Conservation (phyloP, 2,329 filamentous ascomycete species). For the Ophiocordyceps unilateralis region DNA sequence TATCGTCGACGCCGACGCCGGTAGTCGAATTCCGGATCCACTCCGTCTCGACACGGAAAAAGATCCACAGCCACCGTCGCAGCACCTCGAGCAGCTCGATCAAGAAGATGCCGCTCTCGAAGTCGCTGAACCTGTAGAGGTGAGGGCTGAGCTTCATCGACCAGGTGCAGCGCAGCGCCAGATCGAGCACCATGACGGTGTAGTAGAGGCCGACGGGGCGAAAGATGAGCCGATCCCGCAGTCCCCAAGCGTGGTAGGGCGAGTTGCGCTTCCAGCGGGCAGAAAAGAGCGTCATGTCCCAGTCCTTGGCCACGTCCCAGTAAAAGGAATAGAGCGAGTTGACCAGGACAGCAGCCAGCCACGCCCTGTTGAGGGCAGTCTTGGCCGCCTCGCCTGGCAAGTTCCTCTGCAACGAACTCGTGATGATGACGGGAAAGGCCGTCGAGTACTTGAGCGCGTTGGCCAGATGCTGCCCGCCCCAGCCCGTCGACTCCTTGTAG, state of each 20-base stretch:
- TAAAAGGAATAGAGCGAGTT: conserved; percentile 96
- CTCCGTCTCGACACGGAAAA: conserved; percentile 88
- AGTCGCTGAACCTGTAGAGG: conserved; percentile 68
- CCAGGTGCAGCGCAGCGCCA: conserved; percentile 80
- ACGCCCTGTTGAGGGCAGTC: conserved; percentile 33
- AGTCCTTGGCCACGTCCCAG: conserved; percentile 94
- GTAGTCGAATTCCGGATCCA: conserved; percentile 46
- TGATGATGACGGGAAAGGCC: conserved; percentile 78
- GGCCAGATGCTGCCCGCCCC: conserved; percentile 74
- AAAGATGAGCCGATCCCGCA: conserved; percentile 61
- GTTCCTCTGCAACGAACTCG: conserved; percentile 57
- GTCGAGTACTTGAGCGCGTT: conserved; percentile 93
- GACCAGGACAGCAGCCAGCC: conserved; percentile 56
- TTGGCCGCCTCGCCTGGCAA: conserved; percentile 24
- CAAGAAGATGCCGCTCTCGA: conserved; percentile 76
- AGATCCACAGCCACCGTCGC: conserved; percentile 91
- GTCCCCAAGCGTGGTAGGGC: conserved; percentile 55
- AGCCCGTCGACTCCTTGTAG: conserved; percentile 40
- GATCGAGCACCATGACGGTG: conserved; percentile 57
- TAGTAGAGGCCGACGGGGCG: conserved; percentile 65
- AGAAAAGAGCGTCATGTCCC: conserved; percentile 78
- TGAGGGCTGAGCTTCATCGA: conserved; percentile 70
- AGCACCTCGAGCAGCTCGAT: conserved; percentile 77
- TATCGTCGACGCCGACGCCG: conserved; percentile 47
- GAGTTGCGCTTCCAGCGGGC: conserved; percentile 35